These are phyloP conservation scores for Melocanna baccifera DNA, from an alignment of 176 grass and related monocot genomes.

Conservation along the genomic window DNA sequence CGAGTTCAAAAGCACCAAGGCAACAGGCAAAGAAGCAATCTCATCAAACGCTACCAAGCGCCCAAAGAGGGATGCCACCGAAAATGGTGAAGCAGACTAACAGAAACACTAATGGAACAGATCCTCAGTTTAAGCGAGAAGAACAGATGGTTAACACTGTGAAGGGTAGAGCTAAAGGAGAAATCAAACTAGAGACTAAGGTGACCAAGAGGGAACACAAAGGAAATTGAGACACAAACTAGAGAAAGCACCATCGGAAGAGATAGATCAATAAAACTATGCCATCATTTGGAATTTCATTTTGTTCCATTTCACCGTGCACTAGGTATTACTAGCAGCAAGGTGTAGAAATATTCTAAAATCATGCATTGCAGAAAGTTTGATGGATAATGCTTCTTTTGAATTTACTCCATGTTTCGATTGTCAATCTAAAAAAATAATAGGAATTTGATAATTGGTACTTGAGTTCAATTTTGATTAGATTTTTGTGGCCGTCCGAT, in stretches of 20 bases:
- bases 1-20: background rate
- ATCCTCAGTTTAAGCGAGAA: background rate
- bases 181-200: background rate
- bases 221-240: background rate
- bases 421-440: background rate
- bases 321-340: background rate
- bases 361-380: background rate
- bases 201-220: background rate
- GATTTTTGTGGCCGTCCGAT: too few species aligned
- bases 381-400: background rate
- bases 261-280: background rate
- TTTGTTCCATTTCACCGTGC: background rate
- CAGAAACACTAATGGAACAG: background rate
- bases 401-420: background rate
- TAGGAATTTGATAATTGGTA: too few species aligned
- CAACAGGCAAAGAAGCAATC: background rate
- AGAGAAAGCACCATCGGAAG: background rate
- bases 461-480: too few species aligned
- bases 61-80: background rate
- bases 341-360: background rate
- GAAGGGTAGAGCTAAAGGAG: background rate
- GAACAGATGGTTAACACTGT: background rate
- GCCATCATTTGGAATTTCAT: background rate
- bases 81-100: background rate
- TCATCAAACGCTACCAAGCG: background rate